A percentile compares a stretch with the other conserved stretches of the same genome.
Evolutionary conservation across 208 protist genomes (phyloP).

Genomic region (Leptomonas seymouri): DNA sequence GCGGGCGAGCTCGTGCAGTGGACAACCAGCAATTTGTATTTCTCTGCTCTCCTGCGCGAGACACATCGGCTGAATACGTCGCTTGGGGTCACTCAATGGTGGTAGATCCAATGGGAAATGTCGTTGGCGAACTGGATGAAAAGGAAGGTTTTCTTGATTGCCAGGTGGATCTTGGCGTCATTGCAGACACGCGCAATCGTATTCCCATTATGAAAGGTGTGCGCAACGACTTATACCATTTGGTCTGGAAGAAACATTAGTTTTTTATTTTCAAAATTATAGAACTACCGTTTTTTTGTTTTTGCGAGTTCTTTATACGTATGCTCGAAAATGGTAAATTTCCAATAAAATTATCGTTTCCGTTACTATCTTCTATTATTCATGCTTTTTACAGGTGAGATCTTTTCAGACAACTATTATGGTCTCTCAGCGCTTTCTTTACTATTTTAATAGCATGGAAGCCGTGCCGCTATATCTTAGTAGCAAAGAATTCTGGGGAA

Average conservation of each 20-base stretch:
- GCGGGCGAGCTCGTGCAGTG: constrained; percentile 87
- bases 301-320: background rate
- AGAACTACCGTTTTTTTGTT: background rate
- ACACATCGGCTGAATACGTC: constrained; percentile 86
- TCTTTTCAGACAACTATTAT: too few relatives aligned
- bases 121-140: constrained; percentile 71
- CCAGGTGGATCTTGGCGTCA: constrained; percentile 64
- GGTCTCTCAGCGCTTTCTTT: too few relatives aligned
- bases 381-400: too few relatives aligned
- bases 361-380: too few relatives aligned
- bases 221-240: constrained; percentile 76
- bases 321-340: background rate
- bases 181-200: constrained; percentile 43
- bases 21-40: constrained; percentile 97
- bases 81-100: constrained; percentile 98
- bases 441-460: too few relatives aligned
- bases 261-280: background rate
- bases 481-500: too few relatives aligned
- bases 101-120: constrained; percentile 90
- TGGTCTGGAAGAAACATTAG: constrained; percentile 55
- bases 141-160: constrained; percentile 63
- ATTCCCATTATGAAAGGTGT: constrained; percentile 86
- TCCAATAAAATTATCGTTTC: background rate
- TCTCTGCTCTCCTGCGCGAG: constrained; percentile 94
- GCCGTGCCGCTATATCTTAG: too few relatives aligned